Base-by-base conservation (phyloP, 768 basidiomycete genomes). In the Lactarius hengduanensis region DNA sequence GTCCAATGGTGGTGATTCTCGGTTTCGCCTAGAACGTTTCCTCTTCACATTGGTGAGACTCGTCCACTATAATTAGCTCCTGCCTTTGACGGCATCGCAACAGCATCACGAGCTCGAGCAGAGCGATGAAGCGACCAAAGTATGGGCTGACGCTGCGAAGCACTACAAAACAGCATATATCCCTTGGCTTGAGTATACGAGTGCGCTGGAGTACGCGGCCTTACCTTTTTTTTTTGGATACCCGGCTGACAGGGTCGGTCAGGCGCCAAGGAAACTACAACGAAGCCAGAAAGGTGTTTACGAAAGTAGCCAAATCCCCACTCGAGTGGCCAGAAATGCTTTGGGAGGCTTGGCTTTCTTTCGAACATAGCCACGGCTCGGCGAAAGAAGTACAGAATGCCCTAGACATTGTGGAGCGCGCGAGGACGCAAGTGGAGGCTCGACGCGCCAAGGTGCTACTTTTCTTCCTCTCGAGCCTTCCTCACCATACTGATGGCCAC, bases 311-410 rank as follows among this genome's bases (percentile, higher is more conserved):
- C 34, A 79, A 80, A 54, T 90, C 90, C 74, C 85, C 88, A 59
- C 71, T 98, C 45, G 96, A 99, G 76, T 98, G 95, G 90, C 95
- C 97, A 0, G 96, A 99, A 76, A 90, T 89, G 11, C 79, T 98
- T 9, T 96, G 92, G 88, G 92, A 95, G 63, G 89, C 91, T 1
- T 96, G 93, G 91, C 73, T 88, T 20, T 77, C 82, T n/a, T 97
- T 98, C 72, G 96, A 98, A 74, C 85, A 92, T 69, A 77, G 90
- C 4, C 82, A 94, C 71, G 96, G 96, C 0, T 82, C 85, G 28
- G 79, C 92, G 16, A 79, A 83, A 34, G 84, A 87, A 43, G 79
- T 92, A 34, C 86, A 92, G 45, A 77, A 78, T 11, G 84, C 84
- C 50, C 73, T 89, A 55, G 84, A 84, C 62, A 85, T 86, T 67